These are phyloP conservation scores for Emmonsiellopsis sp. DNA, from an alignment of 2,329 filamentous ascomycete genomes.

Conservation along the genomic window DNA sequence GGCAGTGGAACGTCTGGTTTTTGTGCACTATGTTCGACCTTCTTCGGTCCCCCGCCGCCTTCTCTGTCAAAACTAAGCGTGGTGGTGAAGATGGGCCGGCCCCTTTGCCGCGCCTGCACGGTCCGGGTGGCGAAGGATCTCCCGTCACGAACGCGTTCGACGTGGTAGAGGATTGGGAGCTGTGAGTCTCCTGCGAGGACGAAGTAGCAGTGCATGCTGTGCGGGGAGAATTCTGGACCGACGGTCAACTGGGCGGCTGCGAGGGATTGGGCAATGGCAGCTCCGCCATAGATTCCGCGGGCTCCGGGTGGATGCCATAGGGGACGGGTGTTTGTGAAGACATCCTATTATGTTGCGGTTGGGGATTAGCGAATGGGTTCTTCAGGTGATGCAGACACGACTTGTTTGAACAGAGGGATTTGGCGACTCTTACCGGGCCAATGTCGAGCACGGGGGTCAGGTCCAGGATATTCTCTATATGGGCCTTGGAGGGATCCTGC, in stretches of 20 bases:
- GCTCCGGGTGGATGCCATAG: conserved; percentile 90
- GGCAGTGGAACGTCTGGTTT: conserved; percentile 48
- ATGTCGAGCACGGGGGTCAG: conserved; percentile 60
- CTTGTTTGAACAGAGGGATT: neutral
- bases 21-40: conserved; percentile 56
- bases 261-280: conserved; percentile 86
- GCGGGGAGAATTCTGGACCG: conserved; percentile 65
- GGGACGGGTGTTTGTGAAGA: conserved; percentile 89
- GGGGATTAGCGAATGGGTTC: no score
- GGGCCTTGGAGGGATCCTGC: conserved; percentile 60
- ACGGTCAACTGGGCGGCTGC: conserved; percentile 84
- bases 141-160: conserved; percentile 86
- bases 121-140: conserved; percentile 84
- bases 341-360: conserved; percentile 47
- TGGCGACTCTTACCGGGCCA: conserved; percentile 47
- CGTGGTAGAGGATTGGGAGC: conserved; percentile 86
- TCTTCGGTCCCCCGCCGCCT: conserved; percentile 41
- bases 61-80: conserved; percentile 80
- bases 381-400: no score
- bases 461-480: conserved; percentile 84
- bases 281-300: conserved; percentile 85
- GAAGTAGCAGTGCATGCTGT: conserved; percentile 99
- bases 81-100: conserved; percentile 86
- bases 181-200: conserved; percentile 78
- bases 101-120: conserved; percentile 87